Conservation (phyloP, 1,139 yeast genomes). For the Pichia kudriavzevii region DNA sequence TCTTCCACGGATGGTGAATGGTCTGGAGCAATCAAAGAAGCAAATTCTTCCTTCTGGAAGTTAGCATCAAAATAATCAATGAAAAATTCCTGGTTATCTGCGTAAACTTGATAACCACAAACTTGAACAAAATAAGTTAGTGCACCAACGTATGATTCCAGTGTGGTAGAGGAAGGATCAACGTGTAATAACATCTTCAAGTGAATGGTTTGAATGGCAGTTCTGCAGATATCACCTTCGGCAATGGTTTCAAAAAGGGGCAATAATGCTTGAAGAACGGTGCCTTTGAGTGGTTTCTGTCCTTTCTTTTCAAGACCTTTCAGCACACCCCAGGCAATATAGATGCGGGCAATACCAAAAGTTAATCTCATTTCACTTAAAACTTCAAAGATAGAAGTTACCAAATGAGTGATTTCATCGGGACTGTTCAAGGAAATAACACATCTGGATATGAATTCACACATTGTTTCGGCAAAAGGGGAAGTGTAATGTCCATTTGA, state of each 20-base stretch:
- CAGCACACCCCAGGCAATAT: slow-evolving; percentile 50
- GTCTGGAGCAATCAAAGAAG: slow-evolving; percentile 11
- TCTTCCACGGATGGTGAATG: slow-evolving; percentile 15
- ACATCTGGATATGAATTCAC: slow-evolving; percentile 41
- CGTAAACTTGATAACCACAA: slow-evolving; percentile 34
- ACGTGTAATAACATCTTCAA: slow-evolving; percentile 37
- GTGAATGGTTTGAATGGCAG: slow-evolving; percentile 43
- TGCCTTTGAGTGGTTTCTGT: slow-evolving; percentile 29
- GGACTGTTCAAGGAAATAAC: slow-evolving; percentile 29
- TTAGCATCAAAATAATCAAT: slow-evolving; percentile 27
- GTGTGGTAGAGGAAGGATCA: slow-evolving; percentile 22
- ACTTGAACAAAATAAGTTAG: slow-evolving; percentile 37
- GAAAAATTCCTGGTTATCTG: slow-evolving; percentile 31
- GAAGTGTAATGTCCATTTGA: slow-evolving; percentile 35
- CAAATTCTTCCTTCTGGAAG: slow-evolving; percentile 15
- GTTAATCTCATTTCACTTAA: slow-evolving; percentile 42
- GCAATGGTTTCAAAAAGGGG: slow-evolving; percentile 45
- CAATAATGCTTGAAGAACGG: slow-evolving; percentile 29
- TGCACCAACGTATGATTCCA: slow-evolving; percentile 28
- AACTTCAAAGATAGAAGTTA: slow-evolving; percentile 35
- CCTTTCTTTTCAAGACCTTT: slow-evolving; percentile 36
- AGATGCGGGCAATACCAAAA: slow-evolving; percentile 69
- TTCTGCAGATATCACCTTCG: slow-evolving; percentile 54
- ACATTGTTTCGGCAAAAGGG: slow-evolving; percentile 48
- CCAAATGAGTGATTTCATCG: slow-evolving; percentile 27